These are phyloP conservation scores for Rubia balearica DNA, from an alignment of 305 asterid genomes.

Conservation along the genomic window DNA sequence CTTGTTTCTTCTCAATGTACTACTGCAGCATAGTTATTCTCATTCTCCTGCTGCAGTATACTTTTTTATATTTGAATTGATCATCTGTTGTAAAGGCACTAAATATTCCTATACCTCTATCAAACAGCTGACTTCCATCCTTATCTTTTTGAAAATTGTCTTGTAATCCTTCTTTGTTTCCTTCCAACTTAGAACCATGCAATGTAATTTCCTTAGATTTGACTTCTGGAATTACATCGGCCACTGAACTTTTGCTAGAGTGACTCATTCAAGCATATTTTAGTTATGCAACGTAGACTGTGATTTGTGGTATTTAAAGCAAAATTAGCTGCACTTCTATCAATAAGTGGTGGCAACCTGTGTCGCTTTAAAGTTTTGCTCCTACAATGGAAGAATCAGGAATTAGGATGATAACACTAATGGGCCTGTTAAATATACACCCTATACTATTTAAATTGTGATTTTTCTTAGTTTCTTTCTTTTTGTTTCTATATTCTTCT, in stretches of 20 bases:
- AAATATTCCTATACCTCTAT: too few species aligned
- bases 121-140: not conserved
- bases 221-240: not conserved
- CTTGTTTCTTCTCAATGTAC: not conserved
- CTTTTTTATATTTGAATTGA: not conserved
- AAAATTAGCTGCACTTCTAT: not conserved
- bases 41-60: not conserved
- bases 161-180: not conserved
- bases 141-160: not conserved
- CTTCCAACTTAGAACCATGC: not conserved
- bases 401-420: not conserved
- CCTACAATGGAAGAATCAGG: not conserved
- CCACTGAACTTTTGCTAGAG: not conserved
- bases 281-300: not conserved
- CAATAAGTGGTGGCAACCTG: not conserved
- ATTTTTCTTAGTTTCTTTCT: not conserved
- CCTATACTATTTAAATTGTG: not conserved
- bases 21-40: not conserved
- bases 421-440: not conserved
- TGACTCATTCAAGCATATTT: not conserved
- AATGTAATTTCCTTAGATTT: not conserved
- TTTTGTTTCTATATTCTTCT: not conserved
- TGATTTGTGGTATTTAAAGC: not conserved
- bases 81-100: not conserved
- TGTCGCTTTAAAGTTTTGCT: not conserved